These are phyloP conservation scores for Colletotrichum melonis DNA, from an alignment of 2,329 filamentous ascomycete genomes.

Conservation along the genomic window DNA sequence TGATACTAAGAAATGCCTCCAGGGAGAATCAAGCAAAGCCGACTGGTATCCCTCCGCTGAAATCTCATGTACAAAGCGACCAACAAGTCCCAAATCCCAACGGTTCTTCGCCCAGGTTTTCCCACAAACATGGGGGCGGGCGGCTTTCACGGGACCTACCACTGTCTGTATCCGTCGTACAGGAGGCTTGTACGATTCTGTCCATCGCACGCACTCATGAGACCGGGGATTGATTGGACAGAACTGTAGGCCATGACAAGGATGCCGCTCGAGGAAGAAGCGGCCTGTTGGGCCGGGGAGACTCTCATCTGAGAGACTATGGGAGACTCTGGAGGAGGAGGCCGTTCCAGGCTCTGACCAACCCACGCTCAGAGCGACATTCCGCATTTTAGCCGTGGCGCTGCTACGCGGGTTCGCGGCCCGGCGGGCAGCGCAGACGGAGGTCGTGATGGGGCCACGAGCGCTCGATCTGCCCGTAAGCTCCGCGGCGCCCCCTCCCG, in stretches of 20 bases:
- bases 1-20: slow-evolving; percentile 20
- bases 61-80: background rate
- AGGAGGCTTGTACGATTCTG: background rate
- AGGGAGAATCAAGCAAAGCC: slow-evolving; percentile 29
- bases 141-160: background rate
- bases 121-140: slow-evolving; percentile 4
- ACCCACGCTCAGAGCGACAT: slow-evolving; percentile 14
- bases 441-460: background rate
- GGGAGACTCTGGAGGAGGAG: background rate
- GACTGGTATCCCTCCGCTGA: background rate
- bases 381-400: slow-evolving; percentile 31
- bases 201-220: background rate
- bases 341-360: slow-evolving; percentile 16
- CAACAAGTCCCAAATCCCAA: background rate
- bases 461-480: background rate
- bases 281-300: slow-evolving; percentile 25
- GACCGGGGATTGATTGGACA: background rate
- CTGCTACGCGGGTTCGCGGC: slow-evolving; percentile 28
- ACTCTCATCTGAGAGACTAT: background rate
- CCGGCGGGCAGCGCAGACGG: slow-evolving; percentile 30
- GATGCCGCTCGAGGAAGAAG: slow-evolving; percentile 16
- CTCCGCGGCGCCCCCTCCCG: background rate
- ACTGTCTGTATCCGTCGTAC: background rate
- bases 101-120: slow-evolving; percentile 11
- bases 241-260: background rate